These are phyloP conservation scores for Oryza nivara DNA, from an alignment of 176 grass and related monocot genomes.

Conservation along the genomic window DNA sequence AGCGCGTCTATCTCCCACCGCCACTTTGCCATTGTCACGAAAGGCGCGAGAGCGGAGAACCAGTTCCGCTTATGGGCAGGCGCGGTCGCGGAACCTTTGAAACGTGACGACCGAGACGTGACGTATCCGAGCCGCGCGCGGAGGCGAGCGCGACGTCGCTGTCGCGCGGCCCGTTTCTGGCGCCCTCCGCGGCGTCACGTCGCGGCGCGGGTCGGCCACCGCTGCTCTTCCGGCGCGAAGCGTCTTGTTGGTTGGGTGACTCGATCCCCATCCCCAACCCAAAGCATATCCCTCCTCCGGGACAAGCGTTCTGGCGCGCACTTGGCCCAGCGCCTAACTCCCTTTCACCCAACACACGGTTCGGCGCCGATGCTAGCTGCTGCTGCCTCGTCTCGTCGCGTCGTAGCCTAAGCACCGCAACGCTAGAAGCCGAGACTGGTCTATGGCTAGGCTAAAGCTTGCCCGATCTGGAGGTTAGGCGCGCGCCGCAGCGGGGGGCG, in stretches of 20 bases:
- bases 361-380: background rate
- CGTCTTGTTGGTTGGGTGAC: background rate
- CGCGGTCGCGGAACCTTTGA: background rate
- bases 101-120: background rate
- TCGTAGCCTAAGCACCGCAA: background rate
- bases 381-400: background rate
- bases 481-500: background rate
- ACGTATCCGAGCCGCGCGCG: constrained; percentile 8
- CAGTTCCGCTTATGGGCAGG: background rate
- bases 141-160: constrained; percentile 5
- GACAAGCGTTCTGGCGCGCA: background rate
- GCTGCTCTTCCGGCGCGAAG: background rate
- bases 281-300: background rate
- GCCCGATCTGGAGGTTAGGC: constrained; percentile 18
- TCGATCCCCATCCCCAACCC: background rate
- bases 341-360: background rate
- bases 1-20: background rate
- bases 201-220: constrained; percentile 11
- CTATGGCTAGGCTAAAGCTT: background rate
- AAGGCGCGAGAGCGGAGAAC: background rate
- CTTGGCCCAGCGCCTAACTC: constrained; percentile 22
- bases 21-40: background rate
- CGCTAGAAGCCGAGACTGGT: background rate
- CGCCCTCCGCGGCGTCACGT: constrained; percentile 27
- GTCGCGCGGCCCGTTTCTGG: constrained; percentile 14